phyloP scores from a whole-genome alignment of 495 filamentous ascomycete species.

The Baudoinia panamericana region DNA sequence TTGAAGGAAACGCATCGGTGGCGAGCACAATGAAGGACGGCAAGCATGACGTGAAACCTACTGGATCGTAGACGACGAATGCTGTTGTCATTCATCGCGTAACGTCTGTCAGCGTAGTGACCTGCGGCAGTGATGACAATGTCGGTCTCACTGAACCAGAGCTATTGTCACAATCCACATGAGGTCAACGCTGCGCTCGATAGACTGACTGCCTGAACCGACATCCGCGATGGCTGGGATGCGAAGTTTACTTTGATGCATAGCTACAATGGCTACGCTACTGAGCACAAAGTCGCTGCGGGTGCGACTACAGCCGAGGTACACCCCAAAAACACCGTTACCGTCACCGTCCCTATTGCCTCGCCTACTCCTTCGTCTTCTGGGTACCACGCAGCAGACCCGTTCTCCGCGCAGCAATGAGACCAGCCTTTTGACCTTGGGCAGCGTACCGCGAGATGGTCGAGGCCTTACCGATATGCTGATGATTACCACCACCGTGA shows the following conservation, averaged over 20 bases:
- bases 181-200: too few relatives aligned
- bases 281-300: not conserved
- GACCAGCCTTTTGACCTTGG: constrained; percentile 99
- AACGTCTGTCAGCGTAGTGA: too few relatives aligned
- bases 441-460: constrained; percentile 96
- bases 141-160: not conserved
- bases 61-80: too few relatives aligned
- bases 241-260: not conserved
- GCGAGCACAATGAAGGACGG: constrained; percentile 5
- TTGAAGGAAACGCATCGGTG: constrained; percentile 26
- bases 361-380: constrained; percentile 86
- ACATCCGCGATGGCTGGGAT: not conserved
- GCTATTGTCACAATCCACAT: too few relatives aligned
- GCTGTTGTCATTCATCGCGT: too few relatives aligned
- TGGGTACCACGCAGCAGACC: constrained; percentile 99
- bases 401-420: constrained; percentile 96
- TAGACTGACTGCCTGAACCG: too few relatives aligned
- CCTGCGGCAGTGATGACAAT: not conserved
- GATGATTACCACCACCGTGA: constrained; percentile 99
- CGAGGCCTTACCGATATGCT: constrained; percentile 99
- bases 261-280: constrained; percentile 6
- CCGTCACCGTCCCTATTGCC: constrained; percentile 1
- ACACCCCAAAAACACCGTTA: constrained; percentile 13
- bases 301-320: constrained; percentile 1
- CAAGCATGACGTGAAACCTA: not conserved